Evolutionary conservation across 202 grass and related monocot species (phyloP), one percentile per base, ranked within the genome.

Genomic region (Setaria viridis): DNA sequence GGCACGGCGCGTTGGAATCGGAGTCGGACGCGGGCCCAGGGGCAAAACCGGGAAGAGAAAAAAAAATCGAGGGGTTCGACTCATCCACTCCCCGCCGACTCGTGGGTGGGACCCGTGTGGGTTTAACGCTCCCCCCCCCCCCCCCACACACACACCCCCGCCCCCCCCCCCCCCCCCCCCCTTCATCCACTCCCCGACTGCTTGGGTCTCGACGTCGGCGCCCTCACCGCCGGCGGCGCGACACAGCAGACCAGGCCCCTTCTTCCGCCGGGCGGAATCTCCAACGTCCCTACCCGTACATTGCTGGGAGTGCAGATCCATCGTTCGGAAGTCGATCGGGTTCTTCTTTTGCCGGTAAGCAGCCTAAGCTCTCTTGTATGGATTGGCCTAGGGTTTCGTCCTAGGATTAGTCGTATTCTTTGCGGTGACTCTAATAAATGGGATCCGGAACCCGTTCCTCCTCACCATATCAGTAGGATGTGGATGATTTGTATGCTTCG

Each of bases 341-440:
- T 56, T 16, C 48, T 55, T 20, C 59, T 37, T 41, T 7, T 0
- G 33, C 15, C 7, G 14, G 78, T 56, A 69, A 55, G 78, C 13
- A 10, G 25, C 49, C 6, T 34, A 30, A 30, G 5, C 51, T 70
- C 50, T 12, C 12, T 5, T 11, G 6, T 35, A 69, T 1, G 34
- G 49, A 30, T 32, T 56, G 20, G 5, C 42, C 20, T 81, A 81
- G 50, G 49, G 53, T 81, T 77, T 70, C 35, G 14, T 41, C 56
- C 0, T 6, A 39, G 48, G 51, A 58, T 46, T 43, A 0, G 20
- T 30, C 4, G 2, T 12, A 1, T 70, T 70, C 34, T 21, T 16
- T 43, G 11, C 33, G 42, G 17, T 25, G 63, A 10, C 16, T 39
- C 17, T 51, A 34, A 37, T 35, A 35, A 9, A 21, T 57, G 5